phyloP scores from a whole-genome alignment of 257 asterid genomes.

The Solanum rostratum region DNA sequence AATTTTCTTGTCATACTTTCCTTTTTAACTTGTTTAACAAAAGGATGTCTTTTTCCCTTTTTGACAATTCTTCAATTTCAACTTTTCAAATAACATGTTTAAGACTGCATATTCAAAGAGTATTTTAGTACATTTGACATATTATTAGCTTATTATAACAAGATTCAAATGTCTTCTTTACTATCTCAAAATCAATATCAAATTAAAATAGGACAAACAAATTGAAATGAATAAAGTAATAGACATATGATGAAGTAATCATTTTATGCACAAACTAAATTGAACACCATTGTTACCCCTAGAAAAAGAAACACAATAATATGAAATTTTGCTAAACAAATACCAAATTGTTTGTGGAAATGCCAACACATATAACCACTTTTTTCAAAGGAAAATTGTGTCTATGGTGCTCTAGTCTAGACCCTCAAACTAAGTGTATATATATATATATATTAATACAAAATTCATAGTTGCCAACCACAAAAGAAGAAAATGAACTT shows the following conservation, averaged over 20 bases:
- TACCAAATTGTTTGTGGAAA: background rate
- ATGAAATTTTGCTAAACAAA: background rate
- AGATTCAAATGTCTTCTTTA: too few relatives aligned
- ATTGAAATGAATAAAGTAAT: background rate
- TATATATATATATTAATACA: background rate
- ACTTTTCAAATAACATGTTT: too few relatives aligned
- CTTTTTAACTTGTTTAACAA: too few relatives aligned
- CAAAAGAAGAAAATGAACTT: background rate
- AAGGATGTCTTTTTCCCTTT: too few relatives aligned
- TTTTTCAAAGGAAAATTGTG: background rate
- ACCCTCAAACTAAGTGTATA: background rate
- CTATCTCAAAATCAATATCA: too few relatives aligned
- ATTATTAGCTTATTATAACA: too few relatives aligned
- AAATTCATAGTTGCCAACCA: background rate
- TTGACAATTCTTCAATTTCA: too few relatives aligned
- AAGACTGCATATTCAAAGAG: too few relatives aligned
- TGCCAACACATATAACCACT: background rate
- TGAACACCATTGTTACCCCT: background rate
- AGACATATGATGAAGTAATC: background rate
- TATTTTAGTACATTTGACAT: too few relatives aligned
- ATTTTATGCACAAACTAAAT: background rate
- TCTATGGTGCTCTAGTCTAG: background rate
- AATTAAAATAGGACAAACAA: too few relatives aligned
- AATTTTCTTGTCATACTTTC: too few relatives aligned
- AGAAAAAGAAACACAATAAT: background rate